Conservation (phyloP, 108 stramenopile genomes). For the Nitzschia sp. region DNA sequence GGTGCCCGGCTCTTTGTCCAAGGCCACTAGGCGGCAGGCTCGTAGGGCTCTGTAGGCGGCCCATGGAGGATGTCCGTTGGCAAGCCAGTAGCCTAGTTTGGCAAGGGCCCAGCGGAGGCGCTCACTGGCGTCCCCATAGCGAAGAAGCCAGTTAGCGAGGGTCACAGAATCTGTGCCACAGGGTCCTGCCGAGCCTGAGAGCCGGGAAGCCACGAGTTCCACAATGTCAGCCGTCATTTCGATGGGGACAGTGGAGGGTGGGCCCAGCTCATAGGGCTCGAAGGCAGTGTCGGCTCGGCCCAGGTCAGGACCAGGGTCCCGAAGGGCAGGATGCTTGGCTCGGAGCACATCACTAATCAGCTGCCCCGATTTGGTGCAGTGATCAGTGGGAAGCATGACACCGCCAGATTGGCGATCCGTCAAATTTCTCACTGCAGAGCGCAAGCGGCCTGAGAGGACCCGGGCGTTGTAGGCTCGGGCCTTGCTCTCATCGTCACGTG, state of each 20-base stretch:
- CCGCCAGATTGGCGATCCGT: conserved; percentile 15
- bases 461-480: conserved; percentile 27
- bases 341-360: background rate
- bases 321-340: background rate
- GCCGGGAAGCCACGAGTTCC: conserved; percentile 20
- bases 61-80: conserved; percentile 23
- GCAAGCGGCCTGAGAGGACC: conserved; percentile 28
- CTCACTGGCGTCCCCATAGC: too few relatives aligned
- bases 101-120: too few relatives aligned
- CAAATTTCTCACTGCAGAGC: conserved; percentile 23
- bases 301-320: background rate
- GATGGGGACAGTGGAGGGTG: conserved; percentile 17
- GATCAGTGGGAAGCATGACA: background rate
- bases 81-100: too few relatives aligned
- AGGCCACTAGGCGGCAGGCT: too few relatives aligned
- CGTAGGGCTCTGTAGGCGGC: too few relatives aligned
- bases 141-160: conserved; percentile 31
- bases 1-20: too few relatives aligned
- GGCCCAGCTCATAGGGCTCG: background rate
- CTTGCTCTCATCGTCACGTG: conserved; percentile 9
- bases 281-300: background rate
- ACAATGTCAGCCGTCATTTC: conserved; percentile 22
- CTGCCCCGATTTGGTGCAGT: background rate
- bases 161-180: conserved; percentile 13
- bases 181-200: conserved; percentile 27